Evolutionary conservation across 345 rosid species (phyloP).

Genomic region (Brassica carinata): DNA sequence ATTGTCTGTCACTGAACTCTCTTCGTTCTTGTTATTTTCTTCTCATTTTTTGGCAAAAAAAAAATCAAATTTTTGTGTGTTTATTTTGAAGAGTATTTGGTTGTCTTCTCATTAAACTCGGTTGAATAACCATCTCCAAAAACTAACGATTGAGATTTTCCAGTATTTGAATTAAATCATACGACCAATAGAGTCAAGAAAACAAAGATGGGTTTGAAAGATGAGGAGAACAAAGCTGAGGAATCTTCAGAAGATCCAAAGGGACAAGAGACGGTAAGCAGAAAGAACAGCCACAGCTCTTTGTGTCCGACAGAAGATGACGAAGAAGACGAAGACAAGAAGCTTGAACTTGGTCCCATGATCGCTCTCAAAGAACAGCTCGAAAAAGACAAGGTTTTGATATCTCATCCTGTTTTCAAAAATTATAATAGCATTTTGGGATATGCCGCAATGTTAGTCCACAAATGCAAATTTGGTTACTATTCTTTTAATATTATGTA

Average conservation of each 20-base stretch:
- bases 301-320: slow-evolving; percentile 41
- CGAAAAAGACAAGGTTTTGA: slow-evolving; percentile 8
- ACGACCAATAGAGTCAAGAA: slow-evolving; percentile 11
- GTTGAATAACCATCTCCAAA: slow-evolving; percentile 25
- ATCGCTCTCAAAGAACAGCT: not conserved
- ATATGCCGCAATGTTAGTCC: not conserved
- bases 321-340: slow-evolving; percentile 34
- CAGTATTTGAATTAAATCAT: slow-evolving; percentile 4
- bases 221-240: slow-evolving; percentile 25
- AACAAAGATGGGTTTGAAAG: slow-evolving; percentile 35
- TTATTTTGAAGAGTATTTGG: slow-evolving; percentile 1
- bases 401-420: not conserved
- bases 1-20: slow-evolving; percentile 1
- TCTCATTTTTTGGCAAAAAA: slow-evolving; percentile 13
- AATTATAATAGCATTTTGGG: not conserved
- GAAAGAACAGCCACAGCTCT: slow-evolving; percentile 42
- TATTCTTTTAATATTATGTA: not conserved
- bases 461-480: not conserved
- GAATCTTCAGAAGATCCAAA: slow-evolving; percentile 31
- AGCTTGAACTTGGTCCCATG: slow-evolving; percentile 45
- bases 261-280: slow-evolving; percentile 23
- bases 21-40: slow-evolving; percentile 11
- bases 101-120: slow-evolving; percentile 13
- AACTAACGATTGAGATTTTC: not conserved
- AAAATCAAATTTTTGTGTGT: not conserved